Evolutionary conservation across 805 yeast species (phyloP), one percentile per base, ranked within the genome.

Genomic region (Saccharomycopsis sp.): DNA sequence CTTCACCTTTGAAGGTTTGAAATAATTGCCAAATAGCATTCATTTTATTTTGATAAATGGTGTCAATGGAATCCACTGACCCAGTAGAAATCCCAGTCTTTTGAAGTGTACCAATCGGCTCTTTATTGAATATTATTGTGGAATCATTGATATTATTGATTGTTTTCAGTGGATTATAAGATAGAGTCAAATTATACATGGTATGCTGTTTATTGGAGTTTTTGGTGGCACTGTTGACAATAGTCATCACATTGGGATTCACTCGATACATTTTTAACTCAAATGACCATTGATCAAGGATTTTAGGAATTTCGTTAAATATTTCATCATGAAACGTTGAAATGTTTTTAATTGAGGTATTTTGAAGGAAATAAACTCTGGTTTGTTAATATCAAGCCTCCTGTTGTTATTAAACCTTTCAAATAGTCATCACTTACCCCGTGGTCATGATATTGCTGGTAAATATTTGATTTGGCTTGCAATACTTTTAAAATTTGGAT

Each of bases 1-100:
- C 79, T 45, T 81, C 88, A 1, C 89, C 92, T 51, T 74, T 71
- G 37, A 82, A 68, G 8, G 71, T 63, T 55, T 84, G 94, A 45
- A 84, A 63, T 33, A 72, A 65, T 0, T 66, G 59, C 94, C 94
- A 84, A 37, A 79, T 54, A 47, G 83, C 72, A 53, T 76, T 80
- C 40, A 84, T 56, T 51, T 80, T 79, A 25, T 67, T 67, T 17
- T 62, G 62, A 2, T 79, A 55, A 33, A 83, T 65, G 28, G 56
- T 53, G 37, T 76, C 84, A 51, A 81, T 70, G 20, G 70, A 64
- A 44, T 78, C 83, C 40, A 67, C 69, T 39, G 72, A 50, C 1
- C 77, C 76, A 1, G 72, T 60, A 10, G 76, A 70, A 21, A 68
- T 48, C 14, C 51, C 31, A 51, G 64, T 41, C 41, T 47, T 39